Evolutionary conservation across 1,139 yeast species (phyloP), one percentile per base, ranked within the genome.

Genomic region (Hemisphaericaspora xylofermentans): DNA sequence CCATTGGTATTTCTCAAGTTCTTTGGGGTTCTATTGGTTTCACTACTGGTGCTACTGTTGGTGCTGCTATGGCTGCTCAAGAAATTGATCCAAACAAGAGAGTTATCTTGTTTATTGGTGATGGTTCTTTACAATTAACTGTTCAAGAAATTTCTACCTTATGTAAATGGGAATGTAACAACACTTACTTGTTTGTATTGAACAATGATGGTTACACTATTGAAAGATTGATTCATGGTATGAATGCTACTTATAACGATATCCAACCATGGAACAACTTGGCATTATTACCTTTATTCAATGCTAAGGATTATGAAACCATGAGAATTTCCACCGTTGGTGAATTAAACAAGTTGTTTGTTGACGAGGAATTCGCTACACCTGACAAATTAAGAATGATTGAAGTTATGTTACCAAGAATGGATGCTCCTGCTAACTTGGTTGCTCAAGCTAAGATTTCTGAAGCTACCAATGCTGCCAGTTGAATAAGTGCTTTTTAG

Each of bases 11-110:
- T 50, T 85, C 94, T 40, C 95, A 88, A 68, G 94, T 87, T 36
- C 73, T 88, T 58, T 88, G 94, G 91, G 95, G 95, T 44, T 85
- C 95, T 36, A 86, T 88, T 63, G 96, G 95, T 56, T 88, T 72
- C 73, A 80, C 95, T 25, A 87, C 86, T 36, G 95, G 95, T 58
- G 86, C 95, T 40, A 76, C 88, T 29, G 66, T 83, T 46, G 96
- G 96, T 64, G 95, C 95, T 24, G 83, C 83, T 27, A 77, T 85
- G 72, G 95, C 95, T 18, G 86, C 89, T 46, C 80, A 80, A 57
- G 95, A 88, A 63, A 56, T 82, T 40, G 82, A 82, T 58, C 80
- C 82, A 40, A 61, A 64, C 49, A 82, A 79, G 63, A 78, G 95
- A 71, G 94, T 85, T 45, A 76, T 86, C 50, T 70, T 88, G 52